Evolutionary conservation across 2,329 filamentous ascomycete genomes (phyloP).

Genomic region (Daldinia sp.): DNA sequence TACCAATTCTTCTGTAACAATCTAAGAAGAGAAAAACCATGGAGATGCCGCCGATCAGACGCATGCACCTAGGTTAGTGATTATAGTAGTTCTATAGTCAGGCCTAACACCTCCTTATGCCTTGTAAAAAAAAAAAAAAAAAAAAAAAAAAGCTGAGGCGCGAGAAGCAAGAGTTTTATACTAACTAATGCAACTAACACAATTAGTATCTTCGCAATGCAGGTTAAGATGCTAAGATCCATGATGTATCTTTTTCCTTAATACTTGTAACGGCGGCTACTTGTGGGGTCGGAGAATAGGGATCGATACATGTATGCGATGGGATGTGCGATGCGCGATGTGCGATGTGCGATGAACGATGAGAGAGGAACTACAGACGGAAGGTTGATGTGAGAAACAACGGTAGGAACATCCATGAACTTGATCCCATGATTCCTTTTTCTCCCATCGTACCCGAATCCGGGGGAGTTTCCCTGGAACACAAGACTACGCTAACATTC

Average conservation of each 20-base stretch:
- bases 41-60: conserved; percentile 16
- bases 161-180: conserved; percentile 23
- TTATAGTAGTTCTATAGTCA: conserved; percentile 22
- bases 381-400: background rate
- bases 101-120: conserved; percentile 13
- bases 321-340: background rate
- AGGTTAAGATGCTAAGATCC: conserved; percentile 24
- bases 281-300: conserved; percentile 23
- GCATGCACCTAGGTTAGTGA: conserved; percentile 17
- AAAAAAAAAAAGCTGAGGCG: conserved; percentile 25
- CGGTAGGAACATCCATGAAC: background rate
- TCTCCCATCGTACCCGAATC: conserved; percentile 26
- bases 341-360: background rate
- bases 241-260: conserved; percentile 33
- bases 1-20: background rate
- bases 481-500: conserved; percentile 17
- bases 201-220: background rate
- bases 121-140: no score
- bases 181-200: conserved; percentile 27
- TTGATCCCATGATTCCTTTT: conserved; percentile 34
- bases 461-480: conserved; percentile 22
- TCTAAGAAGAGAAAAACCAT: no score
- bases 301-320: background rate
- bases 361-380: conserved; percentile 4
- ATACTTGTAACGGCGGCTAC: conserved; percentile 29